phyloP scores from a whole-genome alignment of 2,329 filamentous ascomycete genomes.

The Berkeleyomyces rouxiae region DNA sequence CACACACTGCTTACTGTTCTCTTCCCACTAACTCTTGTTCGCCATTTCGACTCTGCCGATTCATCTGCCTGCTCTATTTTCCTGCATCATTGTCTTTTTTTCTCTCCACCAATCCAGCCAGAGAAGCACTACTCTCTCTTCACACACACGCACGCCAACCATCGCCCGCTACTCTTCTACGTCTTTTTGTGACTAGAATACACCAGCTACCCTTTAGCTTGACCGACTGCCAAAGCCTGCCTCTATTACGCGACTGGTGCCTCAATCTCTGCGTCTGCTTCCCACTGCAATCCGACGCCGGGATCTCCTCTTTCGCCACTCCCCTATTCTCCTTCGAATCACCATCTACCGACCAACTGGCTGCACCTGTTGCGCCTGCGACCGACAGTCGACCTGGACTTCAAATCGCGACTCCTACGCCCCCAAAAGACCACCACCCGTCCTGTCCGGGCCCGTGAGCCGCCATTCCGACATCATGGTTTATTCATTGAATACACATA shows the following conservation, averaged over 20 bases:
- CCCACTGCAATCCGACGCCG: background rate
- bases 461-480: slow-evolving; percentile 45
- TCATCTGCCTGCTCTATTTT: too few relatives aligned
- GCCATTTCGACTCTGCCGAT: too few relatives aligned
- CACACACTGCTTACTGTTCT: too few relatives aligned
- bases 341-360: slow-evolving; percentile 7
- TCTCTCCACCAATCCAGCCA: too few relatives aligned
- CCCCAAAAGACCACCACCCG: slow-evolving; percentile 11
- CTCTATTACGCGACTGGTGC: slow-evolving; percentile 9
- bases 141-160: background rate
- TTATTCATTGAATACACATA: slow-evolving; percentile 63
- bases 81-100: too few relatives aligned
- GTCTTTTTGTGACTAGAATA: background rate
- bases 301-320: background rate
- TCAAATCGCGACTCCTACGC: slow-evolving; percentile 13
- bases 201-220: background rate
- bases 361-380: background rate
- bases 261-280: slow-evolving; percentile 11
- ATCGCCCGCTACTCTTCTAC: background rate
- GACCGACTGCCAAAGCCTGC: background rate
- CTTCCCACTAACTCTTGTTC: too few relatives aligned
- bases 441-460: slow-evolving; percentile 24
- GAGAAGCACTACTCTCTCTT: too few relatives aligned
- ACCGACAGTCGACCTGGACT: background rate
- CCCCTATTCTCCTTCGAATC: slow-evolving; percentile 9